phyloP scores from a whole-genome alignment of 73 alveolate species.

The Stentor coeruleus region DNA sequence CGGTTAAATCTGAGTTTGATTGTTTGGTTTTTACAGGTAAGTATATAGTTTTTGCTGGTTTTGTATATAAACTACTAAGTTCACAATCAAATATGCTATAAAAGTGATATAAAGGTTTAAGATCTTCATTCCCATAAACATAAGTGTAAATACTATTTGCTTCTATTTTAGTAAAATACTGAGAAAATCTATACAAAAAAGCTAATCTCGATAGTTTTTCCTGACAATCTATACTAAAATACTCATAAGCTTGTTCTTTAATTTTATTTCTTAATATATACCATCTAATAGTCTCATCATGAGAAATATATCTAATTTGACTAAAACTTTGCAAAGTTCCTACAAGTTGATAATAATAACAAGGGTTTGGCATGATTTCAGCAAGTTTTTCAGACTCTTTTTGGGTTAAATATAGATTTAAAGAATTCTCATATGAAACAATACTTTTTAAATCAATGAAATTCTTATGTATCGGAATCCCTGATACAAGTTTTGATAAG shows the following conservation, averaged over 20 bases:
- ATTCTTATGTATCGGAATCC: not conserved
- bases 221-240: not conserved
- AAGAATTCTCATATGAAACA: not conserved
- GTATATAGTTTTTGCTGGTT: not conserved
- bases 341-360: not conserved
- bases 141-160: not conserved
- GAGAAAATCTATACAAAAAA: not conserved
- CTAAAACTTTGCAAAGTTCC: not conserved
- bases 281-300: not conserved
- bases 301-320: not conserved
- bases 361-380: not conserved
- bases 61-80: not conserved
- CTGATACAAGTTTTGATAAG: not conserved
- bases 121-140: constrained; percentile 16
- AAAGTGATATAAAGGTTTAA: constrained; percentile 1
- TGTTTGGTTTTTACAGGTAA: not conserved
- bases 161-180: not conserved
- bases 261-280: not conserved
- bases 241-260: not conserved
- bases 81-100: constrained; percentile 6
- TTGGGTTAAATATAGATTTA: not conserved
- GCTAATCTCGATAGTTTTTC: not conserved
- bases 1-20: not conserved
- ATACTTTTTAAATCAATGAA: not conserved
- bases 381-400: not conserved